A percentile compares a stretch with the other conserved stretches of the same genome.
Conservation (phyloP, 768 basidiomycete species). For the Ramaria sp. region DNA sequence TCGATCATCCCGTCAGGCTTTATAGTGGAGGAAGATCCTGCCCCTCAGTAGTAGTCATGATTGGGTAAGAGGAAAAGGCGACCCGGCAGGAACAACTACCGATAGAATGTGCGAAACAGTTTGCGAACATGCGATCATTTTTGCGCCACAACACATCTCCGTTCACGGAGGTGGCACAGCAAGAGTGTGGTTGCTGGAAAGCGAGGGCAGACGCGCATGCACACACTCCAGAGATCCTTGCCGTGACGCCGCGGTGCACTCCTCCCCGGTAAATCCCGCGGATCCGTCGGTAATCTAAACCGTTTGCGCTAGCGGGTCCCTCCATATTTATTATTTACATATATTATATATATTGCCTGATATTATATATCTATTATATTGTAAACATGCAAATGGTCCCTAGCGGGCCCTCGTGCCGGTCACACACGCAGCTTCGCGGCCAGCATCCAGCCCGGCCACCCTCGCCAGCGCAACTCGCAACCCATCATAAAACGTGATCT, state of each 20-base stretch:
- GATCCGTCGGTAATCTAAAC: no score
- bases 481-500: conserved; percentile 57
- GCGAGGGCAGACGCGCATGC: no score
- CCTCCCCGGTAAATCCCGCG: no score
- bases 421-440: background rate
- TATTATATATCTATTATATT: background rate
- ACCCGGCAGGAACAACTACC: background rate
- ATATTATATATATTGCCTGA: no score
- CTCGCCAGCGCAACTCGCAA: conserved; percentile 27
- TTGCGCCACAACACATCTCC: background rate
- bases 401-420: background rate
- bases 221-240: no score
- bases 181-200: background rate
- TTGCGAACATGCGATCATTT: background rate
- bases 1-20: background rate
- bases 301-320: no score
- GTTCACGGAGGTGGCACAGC: background rate
- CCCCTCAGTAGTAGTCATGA: background rate
- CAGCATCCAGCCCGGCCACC: conserved; percentile 1
- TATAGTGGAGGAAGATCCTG: no score
- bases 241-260: no score
- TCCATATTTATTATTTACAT: no score
- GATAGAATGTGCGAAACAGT: background rate
- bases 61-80: background rate
- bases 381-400: background rate